Evolutionary conservation across 176 grass and related monocot genomes (phyloP), one percentile per base, ranked within the genome.

Genomic region (Saccharum spontaneum): DNA sequence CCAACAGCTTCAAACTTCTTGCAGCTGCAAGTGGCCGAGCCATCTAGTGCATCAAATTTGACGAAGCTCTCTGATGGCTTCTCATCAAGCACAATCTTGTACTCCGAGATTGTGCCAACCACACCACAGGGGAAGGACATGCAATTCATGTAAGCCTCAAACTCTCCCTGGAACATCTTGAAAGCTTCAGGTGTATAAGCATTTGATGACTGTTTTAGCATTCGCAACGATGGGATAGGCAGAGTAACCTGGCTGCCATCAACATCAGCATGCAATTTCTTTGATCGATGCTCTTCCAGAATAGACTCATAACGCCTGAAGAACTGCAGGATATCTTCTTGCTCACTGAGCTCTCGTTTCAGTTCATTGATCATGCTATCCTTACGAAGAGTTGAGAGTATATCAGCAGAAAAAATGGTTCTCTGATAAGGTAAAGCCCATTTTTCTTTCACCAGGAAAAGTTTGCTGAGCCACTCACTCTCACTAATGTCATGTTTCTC

Each of bases 131-230:
- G 89, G 80, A 92, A 94, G 44, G 89, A 87, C 92, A 91, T 75
- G 85, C 92, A 94, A 78, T 97, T 91, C 94, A 97, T 94, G 69
- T 93, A 94, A 83, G 90, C 84, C 76, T 97, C 94, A 84, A 97
- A 97, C 80, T 97, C 92, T 59, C 72, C 18, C 85, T 94, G 90
- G 84, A 97, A 97, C 67, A 83, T 83, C 85, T 87, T 97, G 83
- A 92, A 97, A 81, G 89, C 92, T 62, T 93, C 86, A 66, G 94
- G 92, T 41, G 90, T 94, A 64, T 94, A 97, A 38, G 88, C 86
- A 88, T 90, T 94, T 88, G 88, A 89, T 13, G 84, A 89, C 78
- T 97, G 92, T 75, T 86, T 94, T 67, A 97, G 81, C 88, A 97
- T 92, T 85, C 90, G 68, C 59, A 89, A 86, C 49, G 86, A 89